Percentiles rank a stretch among this genome's conserved stretches.
phyloP scores from a whole-genome alignment of 1,139 yeast genomes.

The Taphrina wiesneri region DNA sequence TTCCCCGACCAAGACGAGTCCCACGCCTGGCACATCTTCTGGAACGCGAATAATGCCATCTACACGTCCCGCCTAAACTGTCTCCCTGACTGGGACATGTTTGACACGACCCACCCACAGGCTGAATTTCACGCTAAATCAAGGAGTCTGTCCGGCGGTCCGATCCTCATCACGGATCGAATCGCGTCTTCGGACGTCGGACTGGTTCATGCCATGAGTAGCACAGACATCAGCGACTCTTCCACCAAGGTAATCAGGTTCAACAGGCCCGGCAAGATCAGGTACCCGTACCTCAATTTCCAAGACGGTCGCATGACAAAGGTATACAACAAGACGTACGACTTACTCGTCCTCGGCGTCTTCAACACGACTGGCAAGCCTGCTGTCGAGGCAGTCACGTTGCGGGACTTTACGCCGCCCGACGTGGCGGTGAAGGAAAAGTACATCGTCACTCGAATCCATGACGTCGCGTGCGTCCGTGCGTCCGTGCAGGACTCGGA shows the following conservation, averaged over 20 bases:
- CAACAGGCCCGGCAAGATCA: neutral
- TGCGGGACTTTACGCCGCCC: neutral
- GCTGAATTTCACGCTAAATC: conserved; percentile 44
- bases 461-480: neutral
- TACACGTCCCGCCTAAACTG: conserved; percentile 42
- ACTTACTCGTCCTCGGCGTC: conserved; percentile 3
- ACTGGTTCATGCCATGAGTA: neutral
- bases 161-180: conserved; percentile 44
- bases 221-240: neutral
- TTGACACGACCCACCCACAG: conserved; percentile 41
- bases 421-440: neutral
- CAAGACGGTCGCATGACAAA: conserved; percentile 16
- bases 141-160: conserved; percentile 45
- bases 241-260: neutral
- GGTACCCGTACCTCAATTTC: conserved; percentile 18
- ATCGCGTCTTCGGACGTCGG: neutral
- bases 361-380: neutral
- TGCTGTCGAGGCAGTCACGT: neutral
- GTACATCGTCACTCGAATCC: neutral
- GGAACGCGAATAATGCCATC: conserved; percentile 42
- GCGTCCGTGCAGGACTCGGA: neutral
- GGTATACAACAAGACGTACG: conserved; percentile 13
- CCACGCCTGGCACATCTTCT: conserved; percentile 45
- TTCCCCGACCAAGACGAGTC: conserved; percentile 38
- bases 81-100: conserved; percentile 46